Percentiles rank a stretch among this genome's conserved stretches.
Evolutionary conservation across 768 basidiomycete genomes (phyloP).

Genomic region (Scleroderma citrinum): DNA sequence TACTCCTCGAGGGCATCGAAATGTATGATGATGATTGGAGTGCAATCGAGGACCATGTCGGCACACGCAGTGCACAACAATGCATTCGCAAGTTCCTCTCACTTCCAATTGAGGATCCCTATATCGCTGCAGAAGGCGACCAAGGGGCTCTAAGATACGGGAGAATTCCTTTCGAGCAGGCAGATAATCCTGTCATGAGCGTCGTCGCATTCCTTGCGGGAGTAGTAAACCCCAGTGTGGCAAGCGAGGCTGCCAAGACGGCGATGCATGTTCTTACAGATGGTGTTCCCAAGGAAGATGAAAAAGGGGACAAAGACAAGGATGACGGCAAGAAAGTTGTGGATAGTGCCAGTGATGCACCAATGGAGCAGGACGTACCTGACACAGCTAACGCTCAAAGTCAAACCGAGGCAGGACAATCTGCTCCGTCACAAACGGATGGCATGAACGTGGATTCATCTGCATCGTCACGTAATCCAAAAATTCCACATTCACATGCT

Average conservation of each 20-base stretch:
- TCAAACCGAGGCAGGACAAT: constrained; percentile 9
- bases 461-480: constrained; percentile 20
- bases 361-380: constrained; percentile 28
- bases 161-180: constrained; percentile 84
- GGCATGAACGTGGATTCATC: constrained; percentile 46
- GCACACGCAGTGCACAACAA: constrained; percentile 85
- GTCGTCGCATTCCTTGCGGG: constrained; percentile 96
- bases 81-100: constrained; percentile 95
- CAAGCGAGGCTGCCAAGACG: constrained; percentile 89
- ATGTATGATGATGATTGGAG: constrained; percentile 99
- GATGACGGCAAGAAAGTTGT: constrained; percentile 28
- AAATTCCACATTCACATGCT: constrained; percentile 66
- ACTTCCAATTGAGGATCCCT: constrained; percentile 94
- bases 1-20: constrained; percentile 92
- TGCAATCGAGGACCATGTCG: constrained; percentile 88
- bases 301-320: constrained; percentile 23
- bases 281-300: constrained; percentile 38
- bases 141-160: constrained; percentile 73
- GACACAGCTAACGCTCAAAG: not conserved
- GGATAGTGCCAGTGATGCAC: constrained; percentile 40
- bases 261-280: constrained; percentile 79
- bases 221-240: constrained; percentile 84
- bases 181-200: constrained; percentile 98
- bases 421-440: constrained; percentile 21
- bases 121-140: constrained; percentile 70